These are phyloP conservation scores for Teunomyces atbi DNA, from an alignment of 805 yeast species.

Conservation along the genomic window DNA sequence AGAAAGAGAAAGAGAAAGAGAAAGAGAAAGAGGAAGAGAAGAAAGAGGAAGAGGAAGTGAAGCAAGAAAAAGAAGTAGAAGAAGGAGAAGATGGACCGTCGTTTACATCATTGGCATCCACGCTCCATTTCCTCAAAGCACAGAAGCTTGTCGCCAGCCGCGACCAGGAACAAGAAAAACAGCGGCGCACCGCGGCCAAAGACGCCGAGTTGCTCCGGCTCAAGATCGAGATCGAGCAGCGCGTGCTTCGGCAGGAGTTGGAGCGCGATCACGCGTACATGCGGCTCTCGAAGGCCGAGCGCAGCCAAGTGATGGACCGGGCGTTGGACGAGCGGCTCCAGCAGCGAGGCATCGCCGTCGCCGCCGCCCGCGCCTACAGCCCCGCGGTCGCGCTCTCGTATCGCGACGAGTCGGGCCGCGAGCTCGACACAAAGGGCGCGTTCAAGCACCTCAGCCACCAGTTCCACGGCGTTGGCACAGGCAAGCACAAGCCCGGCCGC, in stretches of 20 bases:
- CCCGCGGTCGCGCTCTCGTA: slow-evolving; percentile 56
- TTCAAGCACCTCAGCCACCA: slow-evolving; percentile 73
- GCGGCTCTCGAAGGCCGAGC: slow-evolving; percentile 27
- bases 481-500: not conserved
- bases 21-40: slow-evolving; percentile 16
- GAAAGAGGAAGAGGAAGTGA: not conserved
- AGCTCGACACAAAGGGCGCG: slow-evolving; percentile 64
- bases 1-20: slow-evolving; percentile 16
- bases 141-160: slow-evolving; percentile 15
- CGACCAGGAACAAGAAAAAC: slow-evolving; percentile 11
- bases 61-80: not conserved
- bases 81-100: not conserved
- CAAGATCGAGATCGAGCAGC: slow-evolving; percentile 31
- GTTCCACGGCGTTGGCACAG: slow-evolving; percentile 59
- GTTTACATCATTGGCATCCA: slow-evolving; percentile 21
- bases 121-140: slow-evolving; percentile 26
- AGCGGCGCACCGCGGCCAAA: slow-evolving; percentile 22
- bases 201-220: slow-evolving; percentile 30
- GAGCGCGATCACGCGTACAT: slow-evolving; percentile 23
- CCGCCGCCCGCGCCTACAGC: slow-evolving; percentile 24
- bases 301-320: slow-evolving; percentile 22
- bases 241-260: slow-evolving; percentile 30
- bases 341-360: slow-evolving; percentile 23
- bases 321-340: slow-evolving; percentile 29
- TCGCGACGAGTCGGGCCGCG: slow-evolving; percentile 62